phyloP scores from a whole-genome alignment of 176 grass and related monocot genomes.

The Avena insularis region DNA sequence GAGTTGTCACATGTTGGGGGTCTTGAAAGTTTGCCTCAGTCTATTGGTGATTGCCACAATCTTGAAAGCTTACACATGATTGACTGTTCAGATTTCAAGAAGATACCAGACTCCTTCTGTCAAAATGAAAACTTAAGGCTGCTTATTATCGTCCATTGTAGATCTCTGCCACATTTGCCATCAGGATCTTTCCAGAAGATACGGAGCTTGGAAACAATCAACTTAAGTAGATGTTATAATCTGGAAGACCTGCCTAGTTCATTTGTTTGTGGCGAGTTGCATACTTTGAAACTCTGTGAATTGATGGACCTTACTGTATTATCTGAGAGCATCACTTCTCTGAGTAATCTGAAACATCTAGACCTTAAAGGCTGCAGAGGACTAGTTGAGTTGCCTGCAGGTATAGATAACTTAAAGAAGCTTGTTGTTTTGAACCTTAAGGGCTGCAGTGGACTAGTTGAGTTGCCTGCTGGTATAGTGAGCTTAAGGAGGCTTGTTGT shows the following conservation, averaged over 20 bases:
- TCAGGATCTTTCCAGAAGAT: not conserved
- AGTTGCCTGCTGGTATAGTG: not conserved
- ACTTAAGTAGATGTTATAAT: accelerated
- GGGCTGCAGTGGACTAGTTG: not conserved
- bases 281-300: not conserved
- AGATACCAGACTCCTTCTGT: not conserved
- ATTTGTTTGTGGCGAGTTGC: not conserved
- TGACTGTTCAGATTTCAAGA: not conserved
- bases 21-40: slow-evolving; percentile 10
- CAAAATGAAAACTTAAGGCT: not conserved
- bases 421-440: too few relatives aligned
- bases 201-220: not conserved
- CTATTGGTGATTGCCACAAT: not conserved
- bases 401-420: too few relatives aligned
- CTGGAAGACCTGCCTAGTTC: not conserved
- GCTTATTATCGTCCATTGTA: not conserved
- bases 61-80: not conserved
- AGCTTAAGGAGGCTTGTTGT: not conserved
- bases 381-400: too few relatives aligned
- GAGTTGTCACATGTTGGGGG: not conserved
- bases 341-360: not conserved
- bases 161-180: not conserved
- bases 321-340: not conserved
- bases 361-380: not conserved
- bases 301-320: not conserved